Base-by-base conservation (phyloP, 2,329 filamentous ascomycete genomes). In the Ascochyta clinopodiicola region DNA sequence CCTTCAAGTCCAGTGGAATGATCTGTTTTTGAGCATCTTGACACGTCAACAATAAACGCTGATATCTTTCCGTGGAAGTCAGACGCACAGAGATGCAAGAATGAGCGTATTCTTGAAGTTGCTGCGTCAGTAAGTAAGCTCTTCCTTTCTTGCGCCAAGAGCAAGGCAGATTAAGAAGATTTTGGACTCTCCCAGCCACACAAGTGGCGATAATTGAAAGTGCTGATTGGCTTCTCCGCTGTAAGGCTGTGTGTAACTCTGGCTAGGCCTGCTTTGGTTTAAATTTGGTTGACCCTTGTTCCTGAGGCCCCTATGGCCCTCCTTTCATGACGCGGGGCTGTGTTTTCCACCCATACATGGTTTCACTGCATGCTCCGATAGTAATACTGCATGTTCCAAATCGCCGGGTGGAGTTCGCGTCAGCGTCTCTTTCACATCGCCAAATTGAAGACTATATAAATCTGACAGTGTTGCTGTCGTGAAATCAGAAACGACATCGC, bases 201-300 rank as follows among this genome's bases (percentile, higher is more conserved):
- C 45, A 13, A 13, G 47, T 56, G 46, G 52, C 52, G 36, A 45
- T 1, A 6, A 31, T 37, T 4, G 8, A 6, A n/a, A 19, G 8
- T 42, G 44, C 40, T 32, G 45, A 56, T 56, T 50, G 46, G 52
- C 37, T 38, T 50, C 36, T 34, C 15, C n/a, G 9, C 31, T 17
- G 46, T 38, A 46, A 32, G 52, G 52, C 52, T 56, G 47, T 49
- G 51, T 49, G 40, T 24, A n/a, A 43, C 37, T 15, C 21, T n/a
- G 27, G 27, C 21, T n/a, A 7, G 40, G 17, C 24, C 29, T 34
- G 29, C 37, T 27, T 32, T 44, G 21, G 36, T 2, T 45, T 12
- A 39, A 17, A 17, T 17, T 17, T 17, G 17, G 17, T 17, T 17
- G 43, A 35, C n/a, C 32, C 52, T 50, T 36, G 8, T 13, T 35